phyloP scores from a whole-genome alignment of 192 early-diverging fungal genomes.

The Spinellus fusiger region DNA sequence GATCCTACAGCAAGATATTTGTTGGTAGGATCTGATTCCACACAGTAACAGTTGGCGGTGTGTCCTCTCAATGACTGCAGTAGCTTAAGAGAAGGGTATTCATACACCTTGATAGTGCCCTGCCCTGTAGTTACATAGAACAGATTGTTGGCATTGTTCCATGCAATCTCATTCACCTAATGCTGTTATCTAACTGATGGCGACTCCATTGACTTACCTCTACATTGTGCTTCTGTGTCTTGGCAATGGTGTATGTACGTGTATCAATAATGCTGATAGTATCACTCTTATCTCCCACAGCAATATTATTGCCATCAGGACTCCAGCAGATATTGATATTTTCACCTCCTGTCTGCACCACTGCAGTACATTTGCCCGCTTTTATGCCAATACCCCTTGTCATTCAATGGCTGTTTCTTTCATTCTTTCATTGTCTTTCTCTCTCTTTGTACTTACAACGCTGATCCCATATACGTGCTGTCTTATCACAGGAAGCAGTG shows the following conservation, averaged over 20 bases:
- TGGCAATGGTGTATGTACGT: constrained; percentile 29
- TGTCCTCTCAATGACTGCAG: constrained; percentile 58
- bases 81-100: constrained; percentile 56
- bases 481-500: constrained; percentile 73
- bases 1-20: constrained; percentile 75
- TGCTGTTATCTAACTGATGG: neutral
- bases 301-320: constrained; percentile 68
- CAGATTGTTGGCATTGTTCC: constrained; percentile 65
- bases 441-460: constrained; percentile 44
- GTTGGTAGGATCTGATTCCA: constrained; percentile 74
- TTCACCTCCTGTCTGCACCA: constrained; percentile 65
- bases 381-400: neutral
- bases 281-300: constrained; percentile 84
- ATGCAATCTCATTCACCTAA: constrained; percentile 77
- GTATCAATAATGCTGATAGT: constrained; percentile 74
- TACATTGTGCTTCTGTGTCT: constrained; percentile 43
- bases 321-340: constrained; percentile 86
- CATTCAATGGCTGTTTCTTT: neutral
- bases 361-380: constrained; percentile 51
- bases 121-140: constrained; percentile 77
- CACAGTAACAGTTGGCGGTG: constrained; percentile 74
- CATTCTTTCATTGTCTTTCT: neutral
- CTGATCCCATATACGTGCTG: constrained; percentile 78
- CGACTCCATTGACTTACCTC: constrained; percentile 28
- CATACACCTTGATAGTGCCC: constrained; percentile 63